Evolutionary conservation across 2,329 filamentous ascomycete species (phyloP).

Genomic region (Xylaria digitata): DNA sequence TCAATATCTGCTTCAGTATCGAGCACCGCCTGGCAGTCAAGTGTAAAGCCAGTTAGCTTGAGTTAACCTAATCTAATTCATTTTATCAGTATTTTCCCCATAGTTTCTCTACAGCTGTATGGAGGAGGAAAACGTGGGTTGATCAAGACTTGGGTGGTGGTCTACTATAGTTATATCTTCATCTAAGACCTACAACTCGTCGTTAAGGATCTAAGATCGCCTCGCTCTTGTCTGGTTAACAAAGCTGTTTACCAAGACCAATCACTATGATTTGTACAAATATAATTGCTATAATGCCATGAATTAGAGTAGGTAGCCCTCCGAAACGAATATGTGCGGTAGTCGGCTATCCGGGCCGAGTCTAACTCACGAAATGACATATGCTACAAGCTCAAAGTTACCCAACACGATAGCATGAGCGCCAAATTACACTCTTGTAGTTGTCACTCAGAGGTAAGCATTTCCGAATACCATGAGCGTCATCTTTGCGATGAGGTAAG

Average conservation of each 20-base stretch:
- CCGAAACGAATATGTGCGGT: conserved; percentile 8
- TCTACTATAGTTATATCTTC: not conserved
- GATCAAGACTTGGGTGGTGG: not conserved
- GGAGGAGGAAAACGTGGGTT: conserved; percentile 24
- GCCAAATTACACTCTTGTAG: conserved; percentile 18
- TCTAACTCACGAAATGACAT: conserved; percentile 15
- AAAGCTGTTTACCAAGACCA: not conserved
- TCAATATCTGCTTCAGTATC: conserved; percentile 18
- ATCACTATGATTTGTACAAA: not conserved
- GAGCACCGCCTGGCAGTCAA: conserved; percentile 30
- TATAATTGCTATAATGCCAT: conserved; percentile 7
- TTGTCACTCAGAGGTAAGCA: conserved; percentile 18
- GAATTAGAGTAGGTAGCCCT: not conserved
- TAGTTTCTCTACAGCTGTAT: conserved; percentile 20
- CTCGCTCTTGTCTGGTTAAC: not conserved
- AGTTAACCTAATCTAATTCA: conserved; percentile 17
- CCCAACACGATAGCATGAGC: conserved; percentile 11
- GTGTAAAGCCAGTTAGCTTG: conserved; percentile 2
- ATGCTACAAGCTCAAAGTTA: conserved; percentile 21
- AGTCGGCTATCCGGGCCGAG: conserved; percentile 7
- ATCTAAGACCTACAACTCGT: not conserved
- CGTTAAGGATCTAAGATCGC: not conserved
- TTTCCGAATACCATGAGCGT: conserved; percentile 27
- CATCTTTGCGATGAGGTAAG: conserved; percentile 24
- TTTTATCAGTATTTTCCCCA: conserved; percentile 24